Percentiles rank a stretch among this genome's conserved stretches.
phyloP scores from a whole-genome alignment of 2,329 filamentous ascomycete genomes.

The Sporothrix phasma region DNA sequence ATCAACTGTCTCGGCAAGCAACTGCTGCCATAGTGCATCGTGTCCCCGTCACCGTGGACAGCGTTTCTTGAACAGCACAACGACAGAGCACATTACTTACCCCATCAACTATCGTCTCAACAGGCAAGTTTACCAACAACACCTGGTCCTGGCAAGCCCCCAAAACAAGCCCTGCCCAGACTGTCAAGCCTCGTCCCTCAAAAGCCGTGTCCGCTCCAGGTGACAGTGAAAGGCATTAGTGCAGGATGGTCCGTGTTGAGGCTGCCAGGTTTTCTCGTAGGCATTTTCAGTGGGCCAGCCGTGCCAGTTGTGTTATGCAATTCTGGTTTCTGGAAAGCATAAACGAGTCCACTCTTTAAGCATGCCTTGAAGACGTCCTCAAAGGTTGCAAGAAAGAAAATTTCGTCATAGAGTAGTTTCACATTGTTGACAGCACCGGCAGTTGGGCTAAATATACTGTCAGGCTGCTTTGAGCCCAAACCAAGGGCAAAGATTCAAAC shows the following conservation, averaged over 20 bases:
- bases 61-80: too few species aligned
- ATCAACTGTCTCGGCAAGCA: background rate
- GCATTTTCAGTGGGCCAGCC: background rate
- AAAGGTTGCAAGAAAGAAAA: background rate
- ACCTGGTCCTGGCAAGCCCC: background rate
- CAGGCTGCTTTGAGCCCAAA: background rate
- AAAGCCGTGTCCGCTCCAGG: background rate
- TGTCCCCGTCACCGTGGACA: background rate
- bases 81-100: background rate
- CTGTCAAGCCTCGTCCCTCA: background rate
- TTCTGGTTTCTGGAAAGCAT: background rate
- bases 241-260: background rate
- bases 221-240: background rate
- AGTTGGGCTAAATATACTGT: background rate
- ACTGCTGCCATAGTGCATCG: background rate
- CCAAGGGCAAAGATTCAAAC: background rate
- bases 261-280: slow-evolving; percentile 1
- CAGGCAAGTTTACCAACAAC: background rate
- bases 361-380: background rate
- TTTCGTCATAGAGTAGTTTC: background rate
- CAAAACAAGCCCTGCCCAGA: background rate
- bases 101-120: too few species aligned
- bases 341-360: background rate
- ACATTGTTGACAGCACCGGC: background rate
- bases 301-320: background rate